Base-by-base conservation (phyloP, 768 basidiomycete genomes). In the Fibroporia radiculosa region DNA sequence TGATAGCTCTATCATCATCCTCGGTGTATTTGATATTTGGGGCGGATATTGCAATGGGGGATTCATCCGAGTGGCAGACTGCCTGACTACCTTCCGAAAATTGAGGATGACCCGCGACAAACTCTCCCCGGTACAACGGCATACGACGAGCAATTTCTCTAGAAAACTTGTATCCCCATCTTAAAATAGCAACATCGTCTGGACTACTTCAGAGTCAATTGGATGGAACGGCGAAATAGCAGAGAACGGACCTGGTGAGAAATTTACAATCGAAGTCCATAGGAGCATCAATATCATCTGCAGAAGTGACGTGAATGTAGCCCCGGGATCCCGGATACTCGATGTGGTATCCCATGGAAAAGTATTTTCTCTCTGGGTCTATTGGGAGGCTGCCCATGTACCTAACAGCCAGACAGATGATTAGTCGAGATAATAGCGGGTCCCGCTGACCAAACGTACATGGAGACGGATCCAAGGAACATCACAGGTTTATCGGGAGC, bases 121-220 rank as follows among this genome's bases (percentile, higher is more conserved):
- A 49, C 42, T 66, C 65, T 14, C 67, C 67, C 14, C 65, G 61
- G 35, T 67, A 69, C 33, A 47, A 53, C 14, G 59, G 44, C 71
- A 80, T 77, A 12, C 81, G 73, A 28, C 82, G 71, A 3, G 66
- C 62, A 8, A 77, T 49, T 60, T 84, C 80, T 1, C 80, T 67
- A 3, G 56, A 43, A 42, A 67, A 69, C 51, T 83, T 84, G 58
- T 81, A 83, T 0, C 55, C 64, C 67, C 74, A 75, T 42, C 63
- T 63, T 33, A 80, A 49, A 19, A 69, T 60, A 0, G 56, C 67
- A 5, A 81, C 33, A 33, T 63, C 62, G 13, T 51, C 54, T 16
- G 34, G 34, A 20, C 34, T 35, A 14, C 5, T 20, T n/a, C n/a
- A n/a, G n/a, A n/a, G n/a, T n/a, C n/a, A n/a, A n/a, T n/a, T n/a